phyloP scores from a whole-genome alignment of 805 yeast genomes.

The Saccharomycopsis fibuligera region DNA sequence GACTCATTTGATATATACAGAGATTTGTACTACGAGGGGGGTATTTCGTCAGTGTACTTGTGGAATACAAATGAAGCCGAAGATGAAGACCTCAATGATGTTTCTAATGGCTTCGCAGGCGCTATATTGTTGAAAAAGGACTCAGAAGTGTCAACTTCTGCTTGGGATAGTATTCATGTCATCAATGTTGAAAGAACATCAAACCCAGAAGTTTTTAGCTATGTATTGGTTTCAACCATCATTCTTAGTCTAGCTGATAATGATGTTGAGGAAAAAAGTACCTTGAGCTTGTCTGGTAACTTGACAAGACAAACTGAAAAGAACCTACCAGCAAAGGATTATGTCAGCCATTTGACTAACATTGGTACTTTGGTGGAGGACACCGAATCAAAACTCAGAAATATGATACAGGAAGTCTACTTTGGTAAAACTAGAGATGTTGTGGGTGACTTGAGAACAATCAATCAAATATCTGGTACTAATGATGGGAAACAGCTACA shows the following conservation, averaged over 20 bases:
- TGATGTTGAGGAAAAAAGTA: constrained; percentile 5
- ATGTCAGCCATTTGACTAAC: constrained; percentile 74
- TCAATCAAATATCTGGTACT: constrained; percentile 12
- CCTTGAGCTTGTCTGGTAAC: constrained; percentile 65
- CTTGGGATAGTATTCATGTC: constrained; percentile 94
- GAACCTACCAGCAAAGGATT: constrained; percentile 35
- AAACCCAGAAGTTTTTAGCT: constrained; percentile 27
- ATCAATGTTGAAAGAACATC: constrained; percentile 54
- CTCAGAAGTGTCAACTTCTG: constrained; percentile 38
- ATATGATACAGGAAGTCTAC: constrained; percentile 84
- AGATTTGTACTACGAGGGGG: constrained; percentile 94
- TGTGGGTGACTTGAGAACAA: constrained; percentile 57
- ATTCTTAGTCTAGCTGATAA: constrained; percentile 56
- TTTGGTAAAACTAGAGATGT: constrained; percentile 93
- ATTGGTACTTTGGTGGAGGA: constrained; percentile 84
- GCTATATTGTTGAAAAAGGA: constrained; percentile 79
- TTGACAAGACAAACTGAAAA: constrained; percentile 78
- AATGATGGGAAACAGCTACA: constrained; percentile 5
- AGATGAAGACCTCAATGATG: constrained; percentile 29
- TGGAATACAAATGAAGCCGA: constrained; percentile 70
- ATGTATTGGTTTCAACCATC: constrained; percentile 81
- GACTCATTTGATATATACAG: constrained; percentile 89
- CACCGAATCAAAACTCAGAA: constrained; percentile 79
- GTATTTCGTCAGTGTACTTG: constrained; percentile 78
- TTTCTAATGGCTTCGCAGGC: constrained; percentile 69